Evolutionary conservation across 2,329 filamentous ascomycete genomes (phyloP), one percentile per base, ranked within the genome.

Genomic region (Cytospora chrysosperma): DNA sequence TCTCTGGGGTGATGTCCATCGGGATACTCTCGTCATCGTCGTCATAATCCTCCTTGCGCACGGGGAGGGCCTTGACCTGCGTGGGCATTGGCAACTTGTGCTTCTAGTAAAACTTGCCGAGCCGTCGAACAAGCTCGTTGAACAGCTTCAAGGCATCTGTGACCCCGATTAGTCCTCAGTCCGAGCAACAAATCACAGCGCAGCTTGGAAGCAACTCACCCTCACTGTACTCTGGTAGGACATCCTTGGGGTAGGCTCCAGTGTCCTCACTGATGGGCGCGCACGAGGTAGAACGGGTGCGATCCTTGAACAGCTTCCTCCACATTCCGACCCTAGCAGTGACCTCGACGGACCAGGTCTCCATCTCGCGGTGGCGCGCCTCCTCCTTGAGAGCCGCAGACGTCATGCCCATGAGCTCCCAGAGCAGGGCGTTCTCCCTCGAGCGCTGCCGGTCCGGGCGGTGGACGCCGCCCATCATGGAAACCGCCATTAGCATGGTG

Each of bases 351-450:
- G 47, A 34, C 47, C 56, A 59, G 8, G 21, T 21, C 8, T 17
- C 30, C 15, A 34, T 17, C 2, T 37, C 12, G 1, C 24, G 56
- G 4, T 4, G 2, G n/a, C 56, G 17, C 7, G 5, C 17, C 19
- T n/a, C 7, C 30, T 27, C 50, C 7, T 37, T 24, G n/a, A 51
- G 13, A n/a, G 15, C 56, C 19, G 13, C 26, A 9, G 56, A 32
- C 43, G 28, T 21, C 21, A 37, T 21, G 13, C 56, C 56, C 56
- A 59, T 51, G 15, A 59, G 56, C 13, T 17, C 40, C 56, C 56
- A 58, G 19, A 58, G 15, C n/a, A 58, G 40, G 2, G 56, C 27
- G 9, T 21, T 21, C 40, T 34, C 50, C 28, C 56, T 50, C 26
- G 12, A 7, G 5, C 40, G 12, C 19, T 12, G 7, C 28, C 3